Base-by-base conservation (phyloP, 139 green algal species). In the Nannochloris sp. region DNA sequence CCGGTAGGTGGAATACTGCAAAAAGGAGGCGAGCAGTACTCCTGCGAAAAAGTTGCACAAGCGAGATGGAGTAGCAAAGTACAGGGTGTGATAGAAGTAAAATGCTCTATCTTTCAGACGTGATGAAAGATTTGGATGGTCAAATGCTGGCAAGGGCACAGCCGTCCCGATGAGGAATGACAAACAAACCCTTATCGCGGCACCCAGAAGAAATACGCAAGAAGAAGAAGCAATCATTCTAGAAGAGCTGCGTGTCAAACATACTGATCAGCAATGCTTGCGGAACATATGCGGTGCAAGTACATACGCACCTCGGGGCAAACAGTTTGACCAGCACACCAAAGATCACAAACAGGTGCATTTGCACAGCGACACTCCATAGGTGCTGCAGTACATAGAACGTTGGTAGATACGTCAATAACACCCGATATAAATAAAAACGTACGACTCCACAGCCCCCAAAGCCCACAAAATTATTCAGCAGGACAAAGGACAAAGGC, bases 391-490 rank as follows among this genome's bases (percentile, higher is more conserved):
- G 11, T 15, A 64, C 5, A 23, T 18, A 6, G 10, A 64, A 21
- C 5, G 7, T 14, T 15, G 6, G 57, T 40, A 4, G 8, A 40
- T 11, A 40, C 7, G 8, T 40, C 34, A 4, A 29, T 29, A 29
- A 29, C 27, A 29, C 3, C 27, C 4, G 27, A 29, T 53, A 57
- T 46, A 24, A 55, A 57, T 63, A 14, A 37, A 50, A 57, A 31
- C 57, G 12, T 3, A 64, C 57, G 18, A 54, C 24, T 14, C 60
- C 60, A 66, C 60, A 66, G 14, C 60, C 60, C 10, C 60, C 60
- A 66, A 66, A 66, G n/a, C 60, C 60, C 10, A 57, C n/a, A 6
- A 66, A 66, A 43, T 66, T 66, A 34, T 66, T 66, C 60, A 66
- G 10, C 60, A 66, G 34, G 10, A 66, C 23, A 19, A 66, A 25